Base-by-base conservation (phyloP, 169 alveolate genomes). In the Plasmodium knowlesi region DNA sequence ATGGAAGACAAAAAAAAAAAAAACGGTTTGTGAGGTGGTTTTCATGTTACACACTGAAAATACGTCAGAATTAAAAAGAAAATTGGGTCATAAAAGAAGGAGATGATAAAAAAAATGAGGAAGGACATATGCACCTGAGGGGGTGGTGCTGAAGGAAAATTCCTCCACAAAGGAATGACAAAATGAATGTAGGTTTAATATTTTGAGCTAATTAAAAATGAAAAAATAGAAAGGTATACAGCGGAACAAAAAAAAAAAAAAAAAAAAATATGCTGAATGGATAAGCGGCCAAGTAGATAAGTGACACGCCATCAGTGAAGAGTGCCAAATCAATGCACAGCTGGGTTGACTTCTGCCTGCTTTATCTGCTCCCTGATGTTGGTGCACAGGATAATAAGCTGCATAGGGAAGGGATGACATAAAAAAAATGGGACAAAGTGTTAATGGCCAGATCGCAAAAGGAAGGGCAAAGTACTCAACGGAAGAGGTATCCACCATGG, bases 321-420 rank as follows among this genome's bases (percentile, higher is more conserved):
- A 10, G 12, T n/a, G 32, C 39, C 76, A 50, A n/a, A 28, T 73
- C 79, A 83, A 37, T 34, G 71, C 39, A 70, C 50, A 10, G 73
- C 73, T 79, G 73, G 71, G 46, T 89, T 90, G 8, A 39, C 61
- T 80, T 89, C 94, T 39, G 90, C 70, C 54, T 50, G 32, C 32
- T 67, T 39, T 72, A 89, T 89, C 43, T 89, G 94, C 67, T 89
- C 94, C 73, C 37, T 78, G 37, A 89, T 73, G 46, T 80, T 28
- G 54, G 73, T 89, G 12, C 85, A 79, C 54, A 89, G 72, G 53
- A 79, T 73, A 53, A 32, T 37, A 9, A 89, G 94, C 94, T 89
- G 76, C 37, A 67, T 6, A 67, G 0, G 37, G 39, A 9, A n/a
- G 76, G 76, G 37, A 14, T 8, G 79, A 50, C 30, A 89, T 61